Base-by-base conservation (phyloP, 805 yeast species). In the Metschnikowia proteae region DNA sequence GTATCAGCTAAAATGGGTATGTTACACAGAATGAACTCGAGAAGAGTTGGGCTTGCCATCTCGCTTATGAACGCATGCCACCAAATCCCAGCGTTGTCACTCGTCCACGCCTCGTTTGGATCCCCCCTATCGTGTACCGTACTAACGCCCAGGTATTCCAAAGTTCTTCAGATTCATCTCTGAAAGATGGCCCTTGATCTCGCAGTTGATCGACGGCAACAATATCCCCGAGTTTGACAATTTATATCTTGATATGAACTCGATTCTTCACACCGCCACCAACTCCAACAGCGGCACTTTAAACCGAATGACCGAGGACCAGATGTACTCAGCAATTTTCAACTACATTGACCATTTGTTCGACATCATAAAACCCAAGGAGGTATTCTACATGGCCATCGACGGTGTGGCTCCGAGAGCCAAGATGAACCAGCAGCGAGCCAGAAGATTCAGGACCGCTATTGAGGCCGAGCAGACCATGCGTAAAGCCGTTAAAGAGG, bases 351-450 rank as follows among this genome's bases (percentile, higher is more conserved):
- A 94, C 65, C 97, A 94, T 67, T 73, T 94, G 49, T 92, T 94
- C 61, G 84, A 84, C 53, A 81, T 89, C 26, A 90, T 94, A 56
- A 82, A 83, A 64, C 99, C 99, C 6, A 77, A 86, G 59, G 79
- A 88, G 63, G 81, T 85, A 10, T 88, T 92, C 58, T 91, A 86
- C 64, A 90, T 92, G 96, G 98, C 99, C 3, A 88, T 92, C 60
- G 99, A 92, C 71, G 99, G 99, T 64, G 98, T 92, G 45, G 99
- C 99, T 0, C 99, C 99, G 37, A 76, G 99, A 65, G 99, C 99
- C 8, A 92, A 92, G 64, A 91, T 92, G 97, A 92, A 92, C 65
- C 98, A 92, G 68, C 99, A 92, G 68, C 81, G 99, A 70, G 83
- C 97, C 0, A 83, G 99, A 75, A 82, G 99, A 71, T 92, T 92